Evolutionary conservation across 805 yeast genomes (phyloP).

Genomic region (Wickerhamiella cacticola): DNA sequence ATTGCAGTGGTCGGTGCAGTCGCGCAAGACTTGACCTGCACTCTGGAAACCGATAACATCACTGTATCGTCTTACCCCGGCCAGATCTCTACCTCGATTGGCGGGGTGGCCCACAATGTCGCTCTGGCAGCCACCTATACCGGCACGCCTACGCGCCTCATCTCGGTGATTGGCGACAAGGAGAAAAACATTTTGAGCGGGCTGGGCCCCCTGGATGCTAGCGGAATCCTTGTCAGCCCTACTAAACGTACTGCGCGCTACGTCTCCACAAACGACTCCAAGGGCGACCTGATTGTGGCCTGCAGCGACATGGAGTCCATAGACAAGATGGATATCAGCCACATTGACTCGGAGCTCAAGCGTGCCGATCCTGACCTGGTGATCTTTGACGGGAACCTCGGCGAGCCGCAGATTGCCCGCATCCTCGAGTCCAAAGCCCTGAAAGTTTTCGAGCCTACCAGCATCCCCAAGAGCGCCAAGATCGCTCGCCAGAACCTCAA

Average conservation of each 20-base stretch:
- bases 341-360: constrained; percentile 34
- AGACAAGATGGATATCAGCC: constrained; percentile 37
- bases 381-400: constrained; percentile 59
- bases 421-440: constrained; percentile 25
- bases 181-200: constrained; percentile 18
- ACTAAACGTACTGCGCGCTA: constrained; percentile 52
- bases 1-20: constrained; percentile 57
- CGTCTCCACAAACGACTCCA: constrained; percentile 47
- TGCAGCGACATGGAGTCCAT: constrained; percentile 76
- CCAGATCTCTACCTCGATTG: constrained; percentile 41
- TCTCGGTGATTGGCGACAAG: constrained; percentile 56
- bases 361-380: constrained; percentile 38
- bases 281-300: constrained; percentile 60
- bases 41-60: constrained; percentile 28
- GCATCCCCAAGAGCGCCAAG: constrained; percentile 46
- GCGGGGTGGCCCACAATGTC: constrained; percentile 80
- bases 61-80: constrained; percentile 63
- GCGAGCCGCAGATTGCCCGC: constrained; percentile 32
- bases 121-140: constrained; percentile 46
- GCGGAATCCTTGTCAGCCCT: constrained; percentile 33
- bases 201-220: constrained; percentile 24
- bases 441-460: constrained; percentile 63
- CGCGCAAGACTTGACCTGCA: constrained; percentile 61
- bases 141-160: constrained; percentile 31
- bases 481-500: constrained; percentile 32